Evolutionary conservation across 805 yeast genomes (phyloP), one percentile per base, ranked within the genome.

Genomic region (Candida boidinii): DNA sequence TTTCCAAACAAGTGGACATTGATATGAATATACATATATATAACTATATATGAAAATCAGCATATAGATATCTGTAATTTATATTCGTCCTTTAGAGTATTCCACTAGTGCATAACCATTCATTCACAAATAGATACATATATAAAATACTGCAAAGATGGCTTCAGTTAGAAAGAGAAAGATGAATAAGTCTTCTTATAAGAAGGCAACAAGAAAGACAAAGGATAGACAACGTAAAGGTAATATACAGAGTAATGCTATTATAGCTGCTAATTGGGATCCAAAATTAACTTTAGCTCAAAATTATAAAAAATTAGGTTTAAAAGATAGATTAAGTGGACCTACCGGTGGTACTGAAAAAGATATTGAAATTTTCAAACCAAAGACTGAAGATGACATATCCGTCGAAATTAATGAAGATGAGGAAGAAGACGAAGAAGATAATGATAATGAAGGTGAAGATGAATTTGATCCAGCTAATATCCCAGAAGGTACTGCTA

Each of bases 191-290:
- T 76, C 90, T 24, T 70, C 85, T 36, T 70, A 76, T 40, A 64
- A 66, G 44, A 85, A 82, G 58, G 74, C 70, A 45, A 75, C 92
- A 20, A 71, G 92, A 54, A 68, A 77, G 43, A 54, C 53, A 30
- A 85, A 85, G 53, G 88, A 82, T 49, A 76, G 71, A 47, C 79
- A 76, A 45, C 71, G 81, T 51, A 68, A 78, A 44, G 62, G 79
- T 38, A 76, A 76, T 39, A 73, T 83, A 21, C 67, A 68, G 30
- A 67, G 83, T 0, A 85, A 86, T 51, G 83, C 94, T 2, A 73
- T 92, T 41, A 82, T 92, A 41, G 94, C 86, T 4, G 83, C 76
- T 22, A 72, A 87, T 55, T 92, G 98, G 98, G 95, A 92, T 58
- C 71, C 76, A 38, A 70, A 72, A 10, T 65, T 79, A 36, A 88